These are phyloP conservation scores for Amanita inopinata DNA, from an alignment of 768 basidiomycete genomes.

Conservation along the genomic window DNA sequence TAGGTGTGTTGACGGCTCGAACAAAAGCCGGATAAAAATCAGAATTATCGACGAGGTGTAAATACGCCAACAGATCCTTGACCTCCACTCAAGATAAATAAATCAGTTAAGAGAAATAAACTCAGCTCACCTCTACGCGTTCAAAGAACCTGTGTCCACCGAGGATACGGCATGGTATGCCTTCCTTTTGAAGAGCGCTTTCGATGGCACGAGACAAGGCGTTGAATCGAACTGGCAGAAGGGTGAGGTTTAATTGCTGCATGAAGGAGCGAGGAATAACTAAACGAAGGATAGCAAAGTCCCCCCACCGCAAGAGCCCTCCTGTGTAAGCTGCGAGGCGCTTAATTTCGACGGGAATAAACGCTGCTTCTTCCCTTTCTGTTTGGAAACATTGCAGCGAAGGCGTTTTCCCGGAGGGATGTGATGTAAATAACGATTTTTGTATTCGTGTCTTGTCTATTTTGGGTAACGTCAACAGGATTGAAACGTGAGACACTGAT, in stretches of 20 bases:
- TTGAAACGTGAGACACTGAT: background rate
- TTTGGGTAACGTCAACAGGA: background rate
- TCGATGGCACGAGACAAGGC: slow-evolving; percentile 72
- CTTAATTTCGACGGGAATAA: slow-evolving; percentile 73
- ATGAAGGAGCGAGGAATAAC: slow-evolving; percentile 6
- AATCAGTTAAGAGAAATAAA: too few relatives aligned
- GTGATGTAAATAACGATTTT: slow-evolving; percentile 64
- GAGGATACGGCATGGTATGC: slow-evolving; percentile 70
- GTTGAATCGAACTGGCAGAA: slow-evolving; percentile 63
- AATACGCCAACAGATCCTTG: slow-evolving; percentile 74
- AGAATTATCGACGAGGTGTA: slow-evolving; percentile 76
- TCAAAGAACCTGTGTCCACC: slow-evolving; percentile 86
- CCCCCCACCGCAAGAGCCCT: slow-evolving; percentile 58
- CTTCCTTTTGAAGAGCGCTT: slow-evolving; percentile 61
- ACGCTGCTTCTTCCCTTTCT: slow-evolving; percentile 58
- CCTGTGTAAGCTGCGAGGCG: slow-evolving; percentile 66
- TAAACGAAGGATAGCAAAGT: slow-evolving; percentile 79
- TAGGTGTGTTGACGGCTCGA: slow-evolving; percentile 65
- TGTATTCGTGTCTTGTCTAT: slow-evolving; percentile 66
- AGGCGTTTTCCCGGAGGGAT: slow-evolving; percentile 52
- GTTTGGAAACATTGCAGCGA: slow-evolving; percentile 41
- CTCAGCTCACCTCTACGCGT: slow-evolving; percentile 62
- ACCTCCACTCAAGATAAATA: slow-evolving; percentile 32
- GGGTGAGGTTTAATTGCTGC: slow-evolving; percentile 1
- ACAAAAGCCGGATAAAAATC: slow-evolving; percentile 54